Evolutionary conservation across 2,329 filamentous ascomycete species (phyloP).

Genomic region (Pseudophaeomoniella oleicola): DNA sequence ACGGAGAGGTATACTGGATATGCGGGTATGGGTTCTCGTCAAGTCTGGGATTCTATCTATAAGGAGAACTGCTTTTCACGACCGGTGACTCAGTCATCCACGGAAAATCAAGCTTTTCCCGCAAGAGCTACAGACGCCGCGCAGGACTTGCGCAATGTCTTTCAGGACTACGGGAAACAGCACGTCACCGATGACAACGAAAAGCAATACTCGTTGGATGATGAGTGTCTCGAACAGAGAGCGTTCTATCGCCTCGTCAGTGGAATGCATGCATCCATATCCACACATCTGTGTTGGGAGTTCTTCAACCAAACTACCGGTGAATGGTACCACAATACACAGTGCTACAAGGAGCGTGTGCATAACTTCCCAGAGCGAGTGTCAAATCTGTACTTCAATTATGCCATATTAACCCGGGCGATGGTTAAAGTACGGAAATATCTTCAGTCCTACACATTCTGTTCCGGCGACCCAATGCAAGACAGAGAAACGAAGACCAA

Average conservation of each 20-base stretch:
- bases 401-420: slow-evolving; percentile 82
- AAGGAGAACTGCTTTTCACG: slow-evolving; percentile 85
- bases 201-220: slow-evolving; percentile 55
- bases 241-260: slow-evolving; percentile 93
- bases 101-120: slow-evolving; percentile 13
- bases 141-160: slow-evolving; percentile 45
- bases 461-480: slow-evolving; percentile 67
- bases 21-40: slow-evolving; percentile 64
- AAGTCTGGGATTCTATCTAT: slow-evolving; percentile 96
- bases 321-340: slow-evolving; percentile 77
- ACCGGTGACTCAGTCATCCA: slow-evolving; percentile 18
- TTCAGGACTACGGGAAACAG: slow-evolving; percentile 36
- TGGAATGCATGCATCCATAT: slow-evolving; percentile 97
- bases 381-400: slow-evolving; percentile 98
- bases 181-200: slow-evolving; percentile 37
- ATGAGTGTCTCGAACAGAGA: slow-evolving; percentile 95
- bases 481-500: slow-evolving; percentile 68
- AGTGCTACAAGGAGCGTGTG: slow-evolving; percentile 78
- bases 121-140: slow-evolving; percentile 39
- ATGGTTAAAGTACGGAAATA: slow-evolving; percentile 79
- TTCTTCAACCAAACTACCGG: slow-evolving; percentile 92
- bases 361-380: slow-evolving; percentile 78
- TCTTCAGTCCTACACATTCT: slow-evolving; percentile 77
- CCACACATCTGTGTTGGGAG: slow-evolving; percentile 88
- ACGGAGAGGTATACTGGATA: slow-evolving; percentile 95